phyloP scores from a whole-genome alignment of 306 rosid species.

The Vigna radiata region DNA sequence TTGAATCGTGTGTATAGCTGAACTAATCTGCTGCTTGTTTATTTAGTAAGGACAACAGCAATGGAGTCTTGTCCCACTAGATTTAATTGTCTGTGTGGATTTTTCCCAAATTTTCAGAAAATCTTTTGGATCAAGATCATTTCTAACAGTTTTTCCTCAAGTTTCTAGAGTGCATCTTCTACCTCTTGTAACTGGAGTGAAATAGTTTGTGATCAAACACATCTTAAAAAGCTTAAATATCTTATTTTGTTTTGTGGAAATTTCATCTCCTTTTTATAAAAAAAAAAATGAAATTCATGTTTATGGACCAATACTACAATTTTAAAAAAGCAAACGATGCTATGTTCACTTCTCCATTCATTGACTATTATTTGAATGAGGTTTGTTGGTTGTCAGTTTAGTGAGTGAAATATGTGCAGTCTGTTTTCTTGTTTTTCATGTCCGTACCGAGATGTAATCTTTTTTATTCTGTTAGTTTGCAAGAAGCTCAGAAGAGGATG shows the following conservation, averaged over 20 bases:
- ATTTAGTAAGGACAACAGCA: neutral
- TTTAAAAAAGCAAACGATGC: conserved; percentile 10
- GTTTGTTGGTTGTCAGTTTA: neutral
- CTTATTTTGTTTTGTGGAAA: neutral
- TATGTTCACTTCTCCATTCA: conserved; percentile 4
- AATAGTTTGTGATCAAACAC: conserved; percentile 17
- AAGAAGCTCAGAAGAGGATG: conserved; percentile 99
- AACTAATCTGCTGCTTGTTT: conserved; percentile 21
- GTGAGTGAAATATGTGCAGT: conserved; percentile 14
- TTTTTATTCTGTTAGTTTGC: conserved; percentile 73
- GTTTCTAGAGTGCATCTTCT: conserved; percentile 4
- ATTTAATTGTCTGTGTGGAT: conserved; percentile 14
- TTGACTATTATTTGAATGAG: conserved; percentile 23
- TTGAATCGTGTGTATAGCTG: conserved; percentile 33
- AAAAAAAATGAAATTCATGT: conserved; percentile 12
- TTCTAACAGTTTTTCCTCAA: conserved; percentile 6
- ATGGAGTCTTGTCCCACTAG: neutral
- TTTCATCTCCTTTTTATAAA: neutral
- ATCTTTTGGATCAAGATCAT: conserved; percentile 7
- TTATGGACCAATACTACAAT: conserved; percentile 10
- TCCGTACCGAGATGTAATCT: conserved; percentile 30
- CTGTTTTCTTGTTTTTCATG: conserved; percentile 21
- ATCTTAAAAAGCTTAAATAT: conserved; percentile 23
- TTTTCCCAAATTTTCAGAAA: conserved; percentile 13
- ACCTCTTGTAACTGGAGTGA: conserved; percentile 10